Percentiles rank a stretch among this genome's conserved stretches.
These are phyloP conservation scores for Eucalyptus regnans DNA, from an alignment of 345 rosid genomes.

Conservation along the genomic window DNA sequence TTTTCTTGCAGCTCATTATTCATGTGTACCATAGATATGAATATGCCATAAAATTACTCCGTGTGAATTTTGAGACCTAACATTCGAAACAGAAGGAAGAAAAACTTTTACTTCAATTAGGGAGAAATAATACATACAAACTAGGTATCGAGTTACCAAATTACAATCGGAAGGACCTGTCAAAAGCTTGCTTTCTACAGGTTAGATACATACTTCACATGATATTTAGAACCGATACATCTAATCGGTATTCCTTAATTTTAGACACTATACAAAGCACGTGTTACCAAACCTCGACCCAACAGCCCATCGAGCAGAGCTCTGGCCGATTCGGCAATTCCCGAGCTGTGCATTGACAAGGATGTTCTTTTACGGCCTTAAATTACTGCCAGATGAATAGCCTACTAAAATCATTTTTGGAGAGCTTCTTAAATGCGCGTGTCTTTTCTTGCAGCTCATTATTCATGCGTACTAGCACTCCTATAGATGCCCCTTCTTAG, in stretches of 20 bases:
- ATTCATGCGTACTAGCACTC: background rate
- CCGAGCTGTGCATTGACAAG: background rate
- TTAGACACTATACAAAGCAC: too few relatives aligned
- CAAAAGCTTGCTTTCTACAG: rapidly evolving
- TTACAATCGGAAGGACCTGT: rapidly evolving
- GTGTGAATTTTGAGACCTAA: rapidly evolving
- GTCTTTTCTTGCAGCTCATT: background rate
- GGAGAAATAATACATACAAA: rapidly evolving
- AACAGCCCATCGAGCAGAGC: background rate
- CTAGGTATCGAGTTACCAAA: rapidly evolving
- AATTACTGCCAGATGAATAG: background rate
- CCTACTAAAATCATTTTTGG: background rate
- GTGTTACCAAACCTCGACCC: background rate
- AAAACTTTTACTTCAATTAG: too few relatives aligned
- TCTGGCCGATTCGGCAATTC: background rate
- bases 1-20: background rate
- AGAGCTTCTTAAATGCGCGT: background rate
- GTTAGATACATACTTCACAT: rapidly evolving
- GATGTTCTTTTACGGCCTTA: background rate
- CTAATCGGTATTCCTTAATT: too few relatives aligned
- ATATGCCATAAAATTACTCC: rapidly evolving
- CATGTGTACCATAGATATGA: background rate
- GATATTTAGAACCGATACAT: rapidly evolving
- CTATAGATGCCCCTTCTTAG: background rate
- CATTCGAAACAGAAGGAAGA: too few relatives aligned